These are phyloP conservation scores for Arabidopsis lyrata DNA, from an alignment of 441 rosid genomes.

Conservation along the genomic window DNA sequence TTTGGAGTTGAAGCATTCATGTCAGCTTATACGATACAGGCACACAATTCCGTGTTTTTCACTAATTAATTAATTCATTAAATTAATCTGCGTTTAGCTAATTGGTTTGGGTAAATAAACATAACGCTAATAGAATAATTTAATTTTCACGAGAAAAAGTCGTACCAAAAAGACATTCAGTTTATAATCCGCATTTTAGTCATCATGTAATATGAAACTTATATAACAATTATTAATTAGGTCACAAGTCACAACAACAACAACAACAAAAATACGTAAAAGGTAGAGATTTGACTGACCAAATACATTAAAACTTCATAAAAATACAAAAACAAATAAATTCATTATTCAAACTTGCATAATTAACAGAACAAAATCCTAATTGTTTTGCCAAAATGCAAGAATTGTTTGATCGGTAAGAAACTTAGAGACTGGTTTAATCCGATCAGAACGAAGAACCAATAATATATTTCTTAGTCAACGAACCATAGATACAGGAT, in stretches of 20 bases:
- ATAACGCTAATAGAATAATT: neutral
- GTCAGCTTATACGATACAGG: slow-evolving; percentile 33
- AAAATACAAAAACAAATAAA: neutral
- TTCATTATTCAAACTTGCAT: neutral
- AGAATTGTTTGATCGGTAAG: neutral
- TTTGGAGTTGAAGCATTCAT: slow-evolving; percentile 45
- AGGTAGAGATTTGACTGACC: neutral
- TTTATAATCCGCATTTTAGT: neutral
- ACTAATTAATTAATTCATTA: slow-evolving; percentile 5
- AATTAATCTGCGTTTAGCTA: neutral
- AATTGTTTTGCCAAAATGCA: slow-evolving; percentile 3
- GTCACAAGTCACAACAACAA: neutral
- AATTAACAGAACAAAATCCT: neutral
- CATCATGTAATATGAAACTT: neutral
- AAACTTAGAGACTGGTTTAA: neutral
- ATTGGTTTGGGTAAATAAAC: slow-evolving; percentile 7
- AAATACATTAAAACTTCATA: neutral
- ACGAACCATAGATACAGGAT: neutral
- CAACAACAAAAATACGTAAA: neutral
- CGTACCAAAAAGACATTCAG: neutral
- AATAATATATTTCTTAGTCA: neutral
- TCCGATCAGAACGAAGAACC: neutral
- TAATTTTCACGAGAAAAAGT: neutral
- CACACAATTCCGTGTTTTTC: slow-evolving; percentile 10
- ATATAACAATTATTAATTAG: neutral